Conservation (phyloP, 768 basidiomycete species). For the Lentinula raphanica region DNA sequence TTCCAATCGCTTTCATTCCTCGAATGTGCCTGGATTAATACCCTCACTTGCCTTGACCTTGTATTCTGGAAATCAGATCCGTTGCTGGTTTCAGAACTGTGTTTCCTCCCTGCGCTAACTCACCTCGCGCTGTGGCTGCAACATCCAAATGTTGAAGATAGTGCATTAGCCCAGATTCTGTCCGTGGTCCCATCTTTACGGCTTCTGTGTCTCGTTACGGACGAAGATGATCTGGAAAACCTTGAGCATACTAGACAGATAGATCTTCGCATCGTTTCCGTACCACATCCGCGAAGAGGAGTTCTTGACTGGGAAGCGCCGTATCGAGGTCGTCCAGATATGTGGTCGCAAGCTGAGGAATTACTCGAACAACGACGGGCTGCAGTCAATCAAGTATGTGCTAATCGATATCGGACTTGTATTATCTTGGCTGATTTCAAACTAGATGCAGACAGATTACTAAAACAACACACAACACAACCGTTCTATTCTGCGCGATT, state of each 20-base stretch:
- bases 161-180: slow-evolving; percentile 18
- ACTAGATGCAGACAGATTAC: not conserved
- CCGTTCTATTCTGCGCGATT: not conserved
- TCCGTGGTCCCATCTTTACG: slow-evolving; percentile 20
- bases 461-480: not conserved
- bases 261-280: slow-evolving; percentile 26
- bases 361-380: slow-evolving; percentile 11
- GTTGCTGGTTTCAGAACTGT: slow-evolving; percentile 22
- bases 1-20: slow-evolving; percentile 19
- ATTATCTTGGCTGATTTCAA: not conserved
- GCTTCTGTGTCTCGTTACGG: slow-evolving; percentile 23
- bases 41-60: slow-evolving; percentile 33
- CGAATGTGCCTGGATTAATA: slow-evolving; percentile 19
- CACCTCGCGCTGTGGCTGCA: slow-evolving; percentile 22
- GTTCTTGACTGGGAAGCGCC: slow-evolving; percentile 32
- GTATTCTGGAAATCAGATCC: slow-evolving; percentile 27
- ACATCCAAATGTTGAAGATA: not conserved
- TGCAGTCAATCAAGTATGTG: not conserved
- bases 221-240: slow-evolving; percentile 8
- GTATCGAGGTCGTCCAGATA: slow-evolving; percentile 19
- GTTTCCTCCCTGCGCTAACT: slow-evolving; percentile 23
- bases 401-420: not conserved
- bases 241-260: not conserved
- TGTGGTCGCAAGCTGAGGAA: slow-evolving; percentile 30
- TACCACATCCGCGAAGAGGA: slow-evolving; percentile 26